Conservation (phyloP, 345 rosid genomes). For the Syzygium aromaticum region DNA sequence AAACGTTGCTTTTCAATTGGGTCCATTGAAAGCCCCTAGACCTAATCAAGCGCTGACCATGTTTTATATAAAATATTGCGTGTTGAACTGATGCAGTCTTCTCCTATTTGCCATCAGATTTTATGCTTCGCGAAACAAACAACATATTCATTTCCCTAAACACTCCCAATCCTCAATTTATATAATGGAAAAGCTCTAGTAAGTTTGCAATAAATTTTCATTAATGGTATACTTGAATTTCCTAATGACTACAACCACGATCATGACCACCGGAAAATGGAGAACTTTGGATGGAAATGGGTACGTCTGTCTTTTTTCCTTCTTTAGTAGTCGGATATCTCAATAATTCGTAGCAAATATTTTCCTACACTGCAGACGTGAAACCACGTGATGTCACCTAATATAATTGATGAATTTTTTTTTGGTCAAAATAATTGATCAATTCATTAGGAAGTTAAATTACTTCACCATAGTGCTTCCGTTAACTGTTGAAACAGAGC, state of each 20-base stretch:
- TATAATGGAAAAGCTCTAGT: not conserved
- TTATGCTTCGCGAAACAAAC: too few species aligned
- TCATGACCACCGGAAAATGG: not conserved
- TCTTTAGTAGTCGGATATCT: not conserved
- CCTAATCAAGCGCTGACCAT: too few species aligned
- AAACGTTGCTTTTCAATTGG: too few species aligned
- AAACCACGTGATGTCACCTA: not conserved
- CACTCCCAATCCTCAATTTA: not conserved
- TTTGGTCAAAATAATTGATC: not conserved
- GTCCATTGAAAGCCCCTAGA: too few species aligned
- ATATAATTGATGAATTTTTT: too few species aligned
- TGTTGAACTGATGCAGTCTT: too few species aligned
- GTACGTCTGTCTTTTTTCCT: not conserved
- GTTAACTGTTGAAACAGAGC: not conserved
- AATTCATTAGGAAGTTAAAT: not conserved
- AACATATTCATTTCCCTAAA: too few species aligned
- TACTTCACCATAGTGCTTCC: not conserved
- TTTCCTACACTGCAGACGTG: not conserved
- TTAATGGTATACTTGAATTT: not conserved
- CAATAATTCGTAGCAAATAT: not conserved
- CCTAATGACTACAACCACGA: not conserved
- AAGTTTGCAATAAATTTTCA: not conserved
- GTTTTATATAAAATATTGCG: too few species aligned
- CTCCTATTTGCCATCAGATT: too few species aligned
- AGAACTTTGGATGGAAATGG: not conserved